A percentile compares a stretch with the other conserved stretches of the same genome.
These are phyloP conservation scores for Dothideomycetes sp. DNA, from an alignment of 2,329 filamentous ascomycete species.

Conservation along the genomic window DNA sequence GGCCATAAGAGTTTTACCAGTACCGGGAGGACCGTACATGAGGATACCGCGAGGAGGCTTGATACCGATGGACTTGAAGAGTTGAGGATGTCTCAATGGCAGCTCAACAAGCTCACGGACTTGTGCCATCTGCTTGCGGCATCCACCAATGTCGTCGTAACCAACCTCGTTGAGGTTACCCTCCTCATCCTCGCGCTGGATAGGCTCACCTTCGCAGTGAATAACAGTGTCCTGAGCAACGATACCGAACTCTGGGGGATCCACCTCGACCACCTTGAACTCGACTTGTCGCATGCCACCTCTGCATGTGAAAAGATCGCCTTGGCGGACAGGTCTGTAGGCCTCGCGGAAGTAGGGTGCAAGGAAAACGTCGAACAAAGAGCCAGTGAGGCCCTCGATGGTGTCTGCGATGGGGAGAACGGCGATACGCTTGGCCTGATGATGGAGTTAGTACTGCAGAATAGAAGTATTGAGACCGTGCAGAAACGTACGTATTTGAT, in stretches of 20 bases:
- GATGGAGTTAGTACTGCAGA: slow-evolving; percentile 6
- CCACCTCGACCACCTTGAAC: slow-evolving; percentile 98
- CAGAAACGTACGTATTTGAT: slow-evolving; percentile 89
- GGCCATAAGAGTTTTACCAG: slow-evolving; percentile 98
- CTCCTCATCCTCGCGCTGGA: slow-evolving; percentile 97
- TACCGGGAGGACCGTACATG: slow-evolving; percentile 89
- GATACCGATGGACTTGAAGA: slow-evolving; percentile 99
- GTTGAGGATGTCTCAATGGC: slow-evolving; percentile 89
- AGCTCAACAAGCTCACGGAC: slow-evolving; percentile 98
- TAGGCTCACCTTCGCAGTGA: slow-evolving; percentile 93
- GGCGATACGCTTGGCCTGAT: slow-evolving; percentile 92
- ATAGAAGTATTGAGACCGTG: neutral
- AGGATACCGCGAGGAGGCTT: slow-evolving; percentile 98
- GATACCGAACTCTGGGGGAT: slow-evolving; percentile 96
- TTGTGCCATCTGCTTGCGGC: slow-evolving; percentile 99
- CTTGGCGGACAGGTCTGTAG: slow-evolving; percentile 93
- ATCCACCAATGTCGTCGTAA: slow-evolving; percentile 98
- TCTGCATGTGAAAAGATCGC: slow-evolving; percentile 92
- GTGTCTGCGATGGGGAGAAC: slow-evolving; percentile 97
- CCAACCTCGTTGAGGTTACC: slow-evolving; percentile 98
- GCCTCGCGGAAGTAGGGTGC: slow-evolving; percentile 99
- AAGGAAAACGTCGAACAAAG: slow-evolving; percentile 97
- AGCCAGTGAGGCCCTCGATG: slow-evolving; percentile 93
- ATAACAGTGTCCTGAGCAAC: slow-evolving; percentile 98
- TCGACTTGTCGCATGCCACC: slow-evolving; percentile 99